A percentile compares a stretch with the other conserved stretches of the same genome.
phyloP scores from a whole-genome alignment of 139 green algal species.

The Tetradesmus obliquus region DNA sequence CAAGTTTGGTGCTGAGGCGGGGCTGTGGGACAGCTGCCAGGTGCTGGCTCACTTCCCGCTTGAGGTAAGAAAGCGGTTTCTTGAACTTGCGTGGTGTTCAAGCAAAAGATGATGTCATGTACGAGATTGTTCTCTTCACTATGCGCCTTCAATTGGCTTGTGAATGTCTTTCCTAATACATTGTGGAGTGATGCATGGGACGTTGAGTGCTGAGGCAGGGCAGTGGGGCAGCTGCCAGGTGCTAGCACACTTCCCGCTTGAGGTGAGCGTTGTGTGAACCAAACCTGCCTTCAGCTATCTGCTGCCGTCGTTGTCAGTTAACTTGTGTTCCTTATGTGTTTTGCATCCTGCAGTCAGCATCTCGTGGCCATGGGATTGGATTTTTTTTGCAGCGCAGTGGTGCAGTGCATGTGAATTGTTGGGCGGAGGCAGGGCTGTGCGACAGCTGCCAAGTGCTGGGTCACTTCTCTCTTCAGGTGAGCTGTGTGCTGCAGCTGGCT shows the following conservation, averaged over 20 bases:
- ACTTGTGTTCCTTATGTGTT: no score
- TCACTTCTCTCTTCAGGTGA: constrained; percentile 68
- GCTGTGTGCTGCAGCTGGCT: not conserved
- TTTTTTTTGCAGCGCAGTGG: no score
- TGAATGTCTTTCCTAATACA: no score
- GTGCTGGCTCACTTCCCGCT: constrained; percentile 71
- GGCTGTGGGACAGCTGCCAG: constrained; percentile 71
- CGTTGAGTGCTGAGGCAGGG: constrained; percentile 30
- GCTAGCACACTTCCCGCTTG: constrained; percentile 66
- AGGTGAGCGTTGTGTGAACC: constrained; percentile 43
- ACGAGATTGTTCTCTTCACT: no score
- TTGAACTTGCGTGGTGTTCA: no score
- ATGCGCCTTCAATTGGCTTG: no score
- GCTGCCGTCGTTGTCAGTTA: no score
- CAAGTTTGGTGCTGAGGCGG: constrained; percentile 29
- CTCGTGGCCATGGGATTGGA: no score
- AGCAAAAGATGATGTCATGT: no score
- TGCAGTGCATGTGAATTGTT: not conserved
- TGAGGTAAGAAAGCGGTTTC: constrained; percentile 48
- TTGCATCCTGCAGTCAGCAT: no score
- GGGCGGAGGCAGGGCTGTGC: constrained; percentile 56
- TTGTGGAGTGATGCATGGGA: not conserved
- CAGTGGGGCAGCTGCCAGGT: constrained; percentile 76
- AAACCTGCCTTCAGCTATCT: no score
- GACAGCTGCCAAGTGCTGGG: constrained; percentile 70